Percentiles rank a stretch among this genome's conserved stretches.
These are phyloP conservation scores for Boletus sp. DNA, from an alignment of 768 basidiomycete genomes.

Conservation along the genomic window DNA sequence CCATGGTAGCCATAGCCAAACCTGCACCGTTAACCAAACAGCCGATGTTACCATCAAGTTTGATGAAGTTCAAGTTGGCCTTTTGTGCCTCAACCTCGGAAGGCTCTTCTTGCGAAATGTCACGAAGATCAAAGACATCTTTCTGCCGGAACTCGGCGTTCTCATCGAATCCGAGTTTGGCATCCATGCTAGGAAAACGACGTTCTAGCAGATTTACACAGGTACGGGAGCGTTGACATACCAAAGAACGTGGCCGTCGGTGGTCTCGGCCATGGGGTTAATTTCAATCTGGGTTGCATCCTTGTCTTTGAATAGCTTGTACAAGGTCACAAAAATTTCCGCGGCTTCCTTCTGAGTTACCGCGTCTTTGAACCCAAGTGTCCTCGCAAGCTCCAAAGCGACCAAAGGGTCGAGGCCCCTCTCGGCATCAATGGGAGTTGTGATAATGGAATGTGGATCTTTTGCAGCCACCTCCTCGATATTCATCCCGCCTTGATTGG, in stretches of 20 bases:
- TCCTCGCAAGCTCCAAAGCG: conserved; percentile 78
- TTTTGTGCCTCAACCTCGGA: conserved; percentile 98
- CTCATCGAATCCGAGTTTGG: conserved; percentile 99
- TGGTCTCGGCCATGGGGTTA: conserved; percentile 93
- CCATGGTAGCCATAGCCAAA: conserved; percentile 99
- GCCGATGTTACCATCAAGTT: conserved; percentile 95
- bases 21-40: conserved; percentile 99
- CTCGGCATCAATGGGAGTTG: conserved; percentile 84
- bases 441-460: conserved; percentile 93
- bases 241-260: conserved; percentile 92
- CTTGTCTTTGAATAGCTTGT: conserved; percentile 97
- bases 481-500: conserved; percentile 98
- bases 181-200: conserved; percentile 80
- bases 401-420: conserved; percentile 73
- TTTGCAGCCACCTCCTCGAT: conserved; percentile 99
- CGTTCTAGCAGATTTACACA: not conserved
- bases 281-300: conserved; percentile 99
- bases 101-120: conserved; percentile 92
- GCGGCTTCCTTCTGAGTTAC: conserved; percentile 81
- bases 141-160: conserved; percentile 98
- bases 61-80: conserved; percentile 96
- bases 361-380: conserved; percentile 82
- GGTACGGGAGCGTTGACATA: conserved; percentile 35
- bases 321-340: conserved; percentile 89
- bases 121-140: conserved; percentile 85